phyloP scores from a whole-genome alignment of 441 rosid species.

The Adansonia madagascariensis region DNA sequence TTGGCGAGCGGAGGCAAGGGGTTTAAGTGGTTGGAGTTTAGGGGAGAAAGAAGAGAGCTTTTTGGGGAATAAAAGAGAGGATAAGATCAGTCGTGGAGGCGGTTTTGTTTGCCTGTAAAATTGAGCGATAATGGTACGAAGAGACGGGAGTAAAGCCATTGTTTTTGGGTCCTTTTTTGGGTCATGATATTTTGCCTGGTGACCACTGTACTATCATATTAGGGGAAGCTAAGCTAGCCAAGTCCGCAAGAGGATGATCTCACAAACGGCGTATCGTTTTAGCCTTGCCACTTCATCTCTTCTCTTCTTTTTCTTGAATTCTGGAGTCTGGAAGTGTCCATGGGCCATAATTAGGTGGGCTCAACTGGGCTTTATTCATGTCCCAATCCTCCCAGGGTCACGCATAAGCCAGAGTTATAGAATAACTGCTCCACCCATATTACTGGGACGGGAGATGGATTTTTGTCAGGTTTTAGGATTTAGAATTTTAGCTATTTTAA shows the following conservation, averaged over 20 bases:
- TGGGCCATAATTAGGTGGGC: neutral
- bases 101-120: slow-evolving; percentile 38
- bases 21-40: slow-evolving; percentile 42
- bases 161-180: too few species aligned
- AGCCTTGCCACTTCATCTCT: neutral
- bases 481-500: too few species aligned
- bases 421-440: too few species aligned
- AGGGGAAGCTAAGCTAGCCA: too few species aligned
- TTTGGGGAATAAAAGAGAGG: slow-evolving; percentile 26
- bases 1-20: slow-evolving; percentile 41
- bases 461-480: too few species aligned
- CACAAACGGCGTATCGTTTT: too few species aligned
- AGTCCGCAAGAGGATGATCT: too few species aligned
- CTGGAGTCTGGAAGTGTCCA: neutral
- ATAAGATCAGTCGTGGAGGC: neutral
- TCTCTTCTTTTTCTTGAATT: neutral
- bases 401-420: too few species aligned
- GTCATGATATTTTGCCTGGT: too few species aligned
- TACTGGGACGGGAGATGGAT: too few species aligned
- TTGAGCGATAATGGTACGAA: slow-evolving; percentile 44
- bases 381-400: neutral
- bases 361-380: neutral
- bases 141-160: slow-evolving; percentile 45
- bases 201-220: too few species aligned
- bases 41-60: slow-evolving; percentile 31